These are phyloP conservation scores for Albugo laibachii DNA, from an alignment of 352 stramenopile genomes.

Conservation along the genomic window DNA sequence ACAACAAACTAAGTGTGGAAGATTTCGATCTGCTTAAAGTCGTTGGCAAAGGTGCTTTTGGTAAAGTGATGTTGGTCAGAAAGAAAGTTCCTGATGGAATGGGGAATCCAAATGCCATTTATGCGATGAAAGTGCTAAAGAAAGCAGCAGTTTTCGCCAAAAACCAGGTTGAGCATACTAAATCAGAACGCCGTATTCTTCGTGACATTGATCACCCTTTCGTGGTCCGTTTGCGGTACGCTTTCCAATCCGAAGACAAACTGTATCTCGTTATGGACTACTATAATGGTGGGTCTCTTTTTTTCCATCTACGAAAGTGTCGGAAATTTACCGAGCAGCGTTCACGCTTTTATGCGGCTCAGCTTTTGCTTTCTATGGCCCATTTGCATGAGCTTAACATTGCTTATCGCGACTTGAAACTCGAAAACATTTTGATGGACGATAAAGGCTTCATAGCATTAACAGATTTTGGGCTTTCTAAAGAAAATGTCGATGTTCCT, in stretches of 20 bases:
- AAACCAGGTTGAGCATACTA: slow-evolving; percentile 86
- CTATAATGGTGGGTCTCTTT: slow-evolving; percentile 83
- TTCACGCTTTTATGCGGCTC: slow-evolving; percentile 77
- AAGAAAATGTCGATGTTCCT: slow-evolving; percentile 78
- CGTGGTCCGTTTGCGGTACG: slow-evolving; percentile 83
- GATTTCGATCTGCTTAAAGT: slow-evolving; percentile 93
- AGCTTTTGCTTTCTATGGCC: slow-evolving; percentile 82
- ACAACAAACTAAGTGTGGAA: slow-evolving; percentile 68
- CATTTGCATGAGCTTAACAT: slow-evolving; percentile 89
- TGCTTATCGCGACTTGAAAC: slow-evolving; percentile 87
- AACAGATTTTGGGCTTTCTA: slow-evolving; percentile 86
- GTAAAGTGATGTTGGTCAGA: slow-evolving; percentile 91
- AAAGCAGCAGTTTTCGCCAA: slow-evolving; percentile 83
- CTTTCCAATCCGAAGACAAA: slow-evolving; percentile 87
- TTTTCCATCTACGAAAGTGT: slow-evolving; percentile 83
- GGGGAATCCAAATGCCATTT: slow-evolving; percentile 60
- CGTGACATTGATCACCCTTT: slow-evolving; percentile 85
- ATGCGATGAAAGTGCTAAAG: slow-evolving; percentile 89
- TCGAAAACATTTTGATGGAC: slow-evolving; percentile 91
- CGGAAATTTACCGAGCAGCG: slow-evolving; percentile 79
- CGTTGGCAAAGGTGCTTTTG: slow-evolving; percentile 90
- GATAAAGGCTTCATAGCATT: slow-evolving; percentile 84
- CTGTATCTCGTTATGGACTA: slow-evolving; percentile 88
- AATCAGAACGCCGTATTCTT: slow-evolving; percentile 79
- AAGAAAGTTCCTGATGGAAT: slow-evolving; percentile 70